Percentiles rank a stretch among this genome's conserved stretches.
Conservation (phyloP, 2,329 filamentous ascomycete genomes). For the Orbilia quercus region DNA sequence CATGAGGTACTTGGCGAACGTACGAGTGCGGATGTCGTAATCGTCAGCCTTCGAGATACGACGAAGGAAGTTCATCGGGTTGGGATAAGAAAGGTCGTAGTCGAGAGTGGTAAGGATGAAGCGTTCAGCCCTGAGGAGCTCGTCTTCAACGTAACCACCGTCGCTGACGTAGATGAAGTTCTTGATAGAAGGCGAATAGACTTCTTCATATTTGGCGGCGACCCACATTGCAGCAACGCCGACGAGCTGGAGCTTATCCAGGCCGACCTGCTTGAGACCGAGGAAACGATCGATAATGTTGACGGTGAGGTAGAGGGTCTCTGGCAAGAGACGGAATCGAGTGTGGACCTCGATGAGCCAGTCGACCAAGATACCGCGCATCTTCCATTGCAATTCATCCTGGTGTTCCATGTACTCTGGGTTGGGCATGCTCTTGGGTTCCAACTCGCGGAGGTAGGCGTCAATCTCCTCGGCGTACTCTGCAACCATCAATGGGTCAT, state of each 20-base stretch:
- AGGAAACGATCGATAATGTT: slow-evolving; percentile 99
- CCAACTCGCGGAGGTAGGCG: slow-evolving; percentile 89
- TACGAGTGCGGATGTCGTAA: slow-evolving; percentile 98
- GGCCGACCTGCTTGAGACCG: slow-evolving; percentile 91
- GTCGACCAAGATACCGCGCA: slow-evolving; percentile 94
- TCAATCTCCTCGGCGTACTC: slow-evolving; percentile 98
- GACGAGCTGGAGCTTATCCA: slow-evolving; percentile 94
- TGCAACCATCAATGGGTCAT: slow-evolving; percentile 96
- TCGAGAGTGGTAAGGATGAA: slow-evolving; percentile 90
- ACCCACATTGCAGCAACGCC: slow-evolving; percentile 99
- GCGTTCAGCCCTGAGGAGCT: slow-evolving; percentile 96
- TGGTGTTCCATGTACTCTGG: slow-evolving; percentile 95
- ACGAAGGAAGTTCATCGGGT: slow-evolving; percentile 99
- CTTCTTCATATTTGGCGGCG: slow-evolving; percentile 98
- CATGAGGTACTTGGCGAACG: slow-evolving; percentile 95
- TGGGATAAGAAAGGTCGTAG: slow-evolving; percentile 98
- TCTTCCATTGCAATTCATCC: slow-evolving; percentile 97
- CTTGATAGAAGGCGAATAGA: slow-evolving; percentile 92
- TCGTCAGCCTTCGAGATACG: slow-evolving; percentile 99
- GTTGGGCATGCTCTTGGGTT: slow-evolving; percentile 83
- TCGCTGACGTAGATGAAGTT: slow-evolving; percentile 98
- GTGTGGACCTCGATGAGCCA: slow-evolving; percentile 99
- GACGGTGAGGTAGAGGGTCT: slow-evolving; percentile 95
- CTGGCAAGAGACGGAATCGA: slow-evolving; percentile 91
- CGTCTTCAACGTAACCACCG: slow-evolving; percentile 91